Conservation (phyloP, 768 basidiomycete genomes). For the Rhodosporidiobolus odoratus region DNA sequence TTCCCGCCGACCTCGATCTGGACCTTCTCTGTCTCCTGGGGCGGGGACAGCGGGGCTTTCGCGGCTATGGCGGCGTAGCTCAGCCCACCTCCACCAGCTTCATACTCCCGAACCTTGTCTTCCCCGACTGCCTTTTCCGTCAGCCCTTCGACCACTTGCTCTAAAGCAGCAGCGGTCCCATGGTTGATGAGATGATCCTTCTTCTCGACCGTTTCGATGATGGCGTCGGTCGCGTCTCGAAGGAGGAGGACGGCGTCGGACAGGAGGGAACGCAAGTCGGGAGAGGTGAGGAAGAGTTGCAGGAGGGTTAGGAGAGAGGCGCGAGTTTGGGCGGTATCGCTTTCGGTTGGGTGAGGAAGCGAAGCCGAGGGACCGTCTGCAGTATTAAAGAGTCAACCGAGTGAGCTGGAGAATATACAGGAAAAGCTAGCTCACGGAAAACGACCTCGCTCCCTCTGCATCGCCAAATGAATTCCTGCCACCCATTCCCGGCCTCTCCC, state of each 20-base stretch:
- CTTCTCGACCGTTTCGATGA: not conserved
- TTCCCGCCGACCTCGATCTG: not conserved
- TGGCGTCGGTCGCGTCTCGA: slow-evolving; percentile 1
- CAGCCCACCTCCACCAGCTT: not conserved
- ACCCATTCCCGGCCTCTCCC: slow-evolving; percentile 1
- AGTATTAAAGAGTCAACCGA: too few species aligned
- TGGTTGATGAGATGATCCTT: not conserved
- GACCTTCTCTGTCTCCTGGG: not conserved
- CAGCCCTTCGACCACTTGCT: slow-evolving; percentile 1
- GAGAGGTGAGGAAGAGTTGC: slow-evolving; percentile 20
- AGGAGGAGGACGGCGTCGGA: slow-evolving; percentile 24
- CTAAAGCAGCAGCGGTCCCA: not conserved
- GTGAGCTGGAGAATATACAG: not conserved
- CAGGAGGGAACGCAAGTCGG: slow-evolving; percentile 19
- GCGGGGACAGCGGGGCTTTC: not conserved
- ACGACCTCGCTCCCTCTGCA: not conserved
- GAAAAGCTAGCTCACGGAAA: not conserved
- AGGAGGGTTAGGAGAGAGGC: slow-evolving; percentile 16
- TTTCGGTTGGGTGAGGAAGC: not conserved
- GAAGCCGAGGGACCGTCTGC: not conserved
- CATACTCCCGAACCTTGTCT: not conserved
- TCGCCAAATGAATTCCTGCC: slow-evolving; percentile 27
- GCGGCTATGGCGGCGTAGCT: not conserved
- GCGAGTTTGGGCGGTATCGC: not conserved
- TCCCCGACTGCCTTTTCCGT: not conserved